Evolutionary conservation across 2,329 filamentous ascomycete genomes (phyloP).

Genomic region (Cladosporium sp.): DNA sequence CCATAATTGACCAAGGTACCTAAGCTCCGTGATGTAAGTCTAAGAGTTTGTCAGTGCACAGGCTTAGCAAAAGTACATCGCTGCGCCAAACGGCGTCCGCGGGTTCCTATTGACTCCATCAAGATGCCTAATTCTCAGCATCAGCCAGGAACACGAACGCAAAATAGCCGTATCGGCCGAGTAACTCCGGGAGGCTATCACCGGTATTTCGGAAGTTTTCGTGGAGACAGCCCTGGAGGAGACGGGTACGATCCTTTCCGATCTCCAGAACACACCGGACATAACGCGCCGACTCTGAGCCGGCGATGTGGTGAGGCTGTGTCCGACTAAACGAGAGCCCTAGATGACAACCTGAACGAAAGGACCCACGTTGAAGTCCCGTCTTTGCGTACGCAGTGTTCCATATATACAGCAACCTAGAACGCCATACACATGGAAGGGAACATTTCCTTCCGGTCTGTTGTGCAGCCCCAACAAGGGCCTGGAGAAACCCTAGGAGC

Average conservation of each 20-base stretch:
- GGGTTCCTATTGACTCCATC: background rate
- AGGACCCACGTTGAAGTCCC: background rate
- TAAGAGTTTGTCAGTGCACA: no score
- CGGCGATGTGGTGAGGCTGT: no score
- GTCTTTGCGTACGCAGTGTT: background rate
- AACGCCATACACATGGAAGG: background rate
- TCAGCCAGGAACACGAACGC: background rate
- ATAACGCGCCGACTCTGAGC: background rate
- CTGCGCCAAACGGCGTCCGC: background rate
- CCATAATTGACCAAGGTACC: background rate
- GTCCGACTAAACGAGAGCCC: no score
- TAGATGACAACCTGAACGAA: background rate
- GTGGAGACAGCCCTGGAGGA: background rate
- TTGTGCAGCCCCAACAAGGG: no score
- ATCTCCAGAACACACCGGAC: background rate
- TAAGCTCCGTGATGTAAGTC: background rate
- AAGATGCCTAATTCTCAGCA: background rate
- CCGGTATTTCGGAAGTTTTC: background rate
- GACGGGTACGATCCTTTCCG: background rate
- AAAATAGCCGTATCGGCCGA: background rate
- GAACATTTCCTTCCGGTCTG: background rate
- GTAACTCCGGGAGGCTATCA: background rate
- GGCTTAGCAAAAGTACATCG: background rate
- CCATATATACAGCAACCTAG: background rate
- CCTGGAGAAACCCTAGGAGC: background rate